Base-by-base conservation (phyloP, 805 yeast genomes). In the Ogataea paraovalis region DNA sequence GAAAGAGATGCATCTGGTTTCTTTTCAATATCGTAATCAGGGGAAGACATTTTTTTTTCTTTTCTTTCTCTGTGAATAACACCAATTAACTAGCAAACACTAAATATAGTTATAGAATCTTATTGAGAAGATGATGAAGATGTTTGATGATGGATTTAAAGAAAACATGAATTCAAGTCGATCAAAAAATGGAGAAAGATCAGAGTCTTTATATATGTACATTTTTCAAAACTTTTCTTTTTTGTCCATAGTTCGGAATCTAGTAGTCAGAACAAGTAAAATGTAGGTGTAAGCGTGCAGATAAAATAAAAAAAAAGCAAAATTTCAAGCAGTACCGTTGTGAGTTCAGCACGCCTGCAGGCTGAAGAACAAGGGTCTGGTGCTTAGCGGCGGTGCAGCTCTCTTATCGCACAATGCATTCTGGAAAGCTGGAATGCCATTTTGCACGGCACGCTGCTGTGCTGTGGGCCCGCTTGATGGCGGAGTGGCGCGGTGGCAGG, bases 21-120 rank as follows among this genome's bases (percentile, higher is more conserved):
- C 49, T 61, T 62, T 48, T 76, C 58, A 16, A 49, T 36, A 38
- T 55, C 58, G 43, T 51, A 54, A 19, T 39, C 41, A 14, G 39
- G 14, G 14, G 39, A 37, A 48, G 48, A 38, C 54, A 43, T 46
- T 16, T n/a, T 34, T 7, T 25, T 30, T 30, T 30, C 34, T 4
- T 12, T 30, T 30, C 34, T 30, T 30, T 14, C n/a, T n/a, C n/a
- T n/a, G n/a, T n/a, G n/a, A n/a, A n/a, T n/a, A n/a, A n/a, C n/a
- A n/a, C n/a, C n/a, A n/a, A n/a, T n/a, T n/a, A n/a, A n/a, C n/a
- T n/a, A n/a, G n/a, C n/a, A n/a, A n/a, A n/a, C n/a, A n/a, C n/a
- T n/a, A n/a, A n/a, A n/a, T n/a, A n/a, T n/a, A 30, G 34, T 30
- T 12, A 14, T 5, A 12, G 34, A 14, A 30, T 30, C 34, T 14